Evolutionary conservation across 106 monocot species (phyloP).

Genomic region (Dendrobium officinale): DNA sequence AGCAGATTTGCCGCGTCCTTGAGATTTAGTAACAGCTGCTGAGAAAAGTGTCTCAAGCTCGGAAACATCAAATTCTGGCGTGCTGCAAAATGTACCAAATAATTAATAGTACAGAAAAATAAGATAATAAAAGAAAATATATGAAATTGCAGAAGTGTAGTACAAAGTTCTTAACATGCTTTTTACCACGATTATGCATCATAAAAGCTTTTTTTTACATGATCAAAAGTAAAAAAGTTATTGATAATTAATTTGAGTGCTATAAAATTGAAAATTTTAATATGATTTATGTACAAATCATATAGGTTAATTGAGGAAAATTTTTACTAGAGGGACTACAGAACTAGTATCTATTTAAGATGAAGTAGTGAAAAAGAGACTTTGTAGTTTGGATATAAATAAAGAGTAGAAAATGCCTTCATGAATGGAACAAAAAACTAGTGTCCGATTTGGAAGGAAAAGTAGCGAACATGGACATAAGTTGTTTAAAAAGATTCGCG

Average conservation of each 20-base stretch:
- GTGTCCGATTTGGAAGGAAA: background rate
- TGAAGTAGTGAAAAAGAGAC: background rate
- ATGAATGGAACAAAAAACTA: background rate
- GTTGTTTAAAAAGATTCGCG: background rate
- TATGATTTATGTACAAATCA: background rate
- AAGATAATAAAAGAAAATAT: background rate
- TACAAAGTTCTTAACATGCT: background rate
- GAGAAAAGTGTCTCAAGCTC: conserved; percentile 91
- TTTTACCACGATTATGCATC: background rate
- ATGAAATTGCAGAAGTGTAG: background rate
- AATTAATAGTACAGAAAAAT: background rate
- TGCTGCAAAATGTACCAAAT: conserved; percentile 32
- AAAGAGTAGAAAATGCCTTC: background rate
- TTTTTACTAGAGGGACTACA: background rate
- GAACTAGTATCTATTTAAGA: background rate
- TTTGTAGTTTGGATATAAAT: background rate
- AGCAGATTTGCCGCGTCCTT: conserved; percentile 34
- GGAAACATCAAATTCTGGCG: conserved; percentile 88
- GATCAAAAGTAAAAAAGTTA: background rate
- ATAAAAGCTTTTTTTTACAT: background rate
- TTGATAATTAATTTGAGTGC: background rate
- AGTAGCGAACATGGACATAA: background rate
- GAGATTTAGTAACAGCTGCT: conserved; percentile 66
- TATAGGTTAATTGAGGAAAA: background rate
- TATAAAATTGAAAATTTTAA: background rate